These are phyloP conservation scores for Irpex lacteus DNA, from an alignment of 1,284 basidiomycete species.

Conservation along the genomic window DNA sequence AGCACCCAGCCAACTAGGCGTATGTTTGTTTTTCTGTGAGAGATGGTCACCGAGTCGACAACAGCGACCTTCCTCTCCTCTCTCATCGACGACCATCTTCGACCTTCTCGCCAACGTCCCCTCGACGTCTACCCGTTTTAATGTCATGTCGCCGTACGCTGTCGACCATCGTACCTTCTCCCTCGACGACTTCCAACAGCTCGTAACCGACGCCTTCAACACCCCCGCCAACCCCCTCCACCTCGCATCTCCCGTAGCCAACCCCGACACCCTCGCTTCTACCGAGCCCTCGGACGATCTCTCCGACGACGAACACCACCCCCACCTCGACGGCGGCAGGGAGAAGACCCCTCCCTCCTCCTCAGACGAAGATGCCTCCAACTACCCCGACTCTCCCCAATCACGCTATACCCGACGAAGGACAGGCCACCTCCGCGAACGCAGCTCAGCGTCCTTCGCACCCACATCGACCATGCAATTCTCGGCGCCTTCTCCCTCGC, in stretches of 20 bases:
- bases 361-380: not conserved
- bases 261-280: not conserved
- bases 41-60: not conserved
- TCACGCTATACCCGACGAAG: not conserved
- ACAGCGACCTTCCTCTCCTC: not conserved
- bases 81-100: not conserved
- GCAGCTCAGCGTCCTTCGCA: conserved; percentile 7
- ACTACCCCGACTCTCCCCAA: not conserved
- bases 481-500: conserved; percentile 1
- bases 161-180: conserved; percentile 2
- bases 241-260: conserved; percentile 3
- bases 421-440: not conserved
- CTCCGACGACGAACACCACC: conserved; percentile 9
- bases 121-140: not conserved
- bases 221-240: not conserved
- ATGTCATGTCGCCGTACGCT: not conserved
- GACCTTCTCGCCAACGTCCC: not conserved
- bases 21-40: conserved; percentile 1
- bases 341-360: not conserved
- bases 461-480: conserved; percentile 1
- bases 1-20: too few species aligned
- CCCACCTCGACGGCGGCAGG: not conserved
- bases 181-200: conserved; percentile 14
- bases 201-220: conserved; percentile 13
- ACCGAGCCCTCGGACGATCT: not conserved